Percentiles rank a stretch among this genome's conserved stretches.
These are phyloP conservation scores for Pelargonium cotyledonis DNA, from an alignment of 441 rosid genomes.

Conservation along the genomic window DNA sequence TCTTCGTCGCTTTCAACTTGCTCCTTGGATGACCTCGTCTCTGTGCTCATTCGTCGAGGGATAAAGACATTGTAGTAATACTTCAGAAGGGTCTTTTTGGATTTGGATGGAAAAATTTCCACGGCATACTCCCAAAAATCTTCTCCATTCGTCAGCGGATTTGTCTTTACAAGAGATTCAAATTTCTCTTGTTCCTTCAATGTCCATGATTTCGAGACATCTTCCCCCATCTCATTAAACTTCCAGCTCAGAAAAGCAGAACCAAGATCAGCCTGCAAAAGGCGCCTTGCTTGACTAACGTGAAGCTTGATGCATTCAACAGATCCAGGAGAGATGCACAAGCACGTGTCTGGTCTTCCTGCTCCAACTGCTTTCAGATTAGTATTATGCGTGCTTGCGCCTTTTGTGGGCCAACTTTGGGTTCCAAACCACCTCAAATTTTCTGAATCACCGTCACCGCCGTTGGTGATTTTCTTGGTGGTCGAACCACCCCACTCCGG, in stretches of 20 bases:
- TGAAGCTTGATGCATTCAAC: constrained; percentile 29
- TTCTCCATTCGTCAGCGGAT: constrained; percentile 16
- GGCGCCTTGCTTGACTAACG: constrained; percentile 23
- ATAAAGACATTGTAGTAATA: constrained; percentile 39
- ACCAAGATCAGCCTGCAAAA: constrained; percentile 26
- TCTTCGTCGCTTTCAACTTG: constrained; percentile 38
- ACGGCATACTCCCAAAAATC: constrained; percentile 29
- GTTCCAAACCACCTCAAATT: constrained; percentile 35
- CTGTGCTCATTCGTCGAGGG: constrained; percentile 29
- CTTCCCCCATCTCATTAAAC: constrained; percentile 40
- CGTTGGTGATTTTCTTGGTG: neutral
- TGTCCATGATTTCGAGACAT: constrained; percentile 30
- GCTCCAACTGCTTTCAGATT: constrained; percentile 24
- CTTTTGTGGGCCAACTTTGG: constrained; percentile 35
- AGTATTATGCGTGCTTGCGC: constrained; percentile 13
- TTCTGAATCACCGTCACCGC: constrained; percentile 8
- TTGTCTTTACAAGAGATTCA: constrained; percentile 22
- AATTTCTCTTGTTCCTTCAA: constrained; percentile 30
- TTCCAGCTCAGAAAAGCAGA: constrained; percentile 35
- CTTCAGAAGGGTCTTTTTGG: constrained; percentile 24
- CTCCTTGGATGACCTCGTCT: constrained; percentile 18
- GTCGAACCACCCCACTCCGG: constrained; percentile 34
- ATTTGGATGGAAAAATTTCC: constrained; percentile 28
- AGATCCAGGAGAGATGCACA: constrained; percentile 30
- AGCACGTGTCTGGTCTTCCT: constrained; percentile 33